Evolutionary conservation across 2,329 filamentous ascomycete species (phyloP), one percentile per base, ranked within the genome.

Genomic region (Aspergillus carbonarius): DNA sequence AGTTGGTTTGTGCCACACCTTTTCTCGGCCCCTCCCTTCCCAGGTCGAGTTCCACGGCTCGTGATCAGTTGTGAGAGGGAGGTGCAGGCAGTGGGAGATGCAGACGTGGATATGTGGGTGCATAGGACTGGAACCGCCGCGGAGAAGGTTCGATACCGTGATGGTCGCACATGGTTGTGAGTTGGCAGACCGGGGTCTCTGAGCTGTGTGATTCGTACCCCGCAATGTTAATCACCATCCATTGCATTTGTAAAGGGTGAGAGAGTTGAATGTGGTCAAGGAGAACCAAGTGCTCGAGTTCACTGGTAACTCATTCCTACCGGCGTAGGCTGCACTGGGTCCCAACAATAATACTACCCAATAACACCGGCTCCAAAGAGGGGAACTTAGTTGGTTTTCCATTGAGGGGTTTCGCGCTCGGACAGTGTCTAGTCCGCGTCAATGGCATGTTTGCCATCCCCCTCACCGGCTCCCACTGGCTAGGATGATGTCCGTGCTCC

Each of bases 391-490:
- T 54, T 32, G 39, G 34, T 34, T 44, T 17, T 54, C 23, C 25
- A 54, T 10, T 54, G 51, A 54, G 51, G 51, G 17, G 37, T 44
- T 54, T 17, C 18, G 37, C 51, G 51, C 51, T 54, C 51, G 39
- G 51, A 44, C 51, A 44, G 40, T 44, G 51, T 30, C 32, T 40
- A 30, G 27, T 32, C 44, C 44, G 44, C 27, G 44, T 48, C 44
- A 48, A 54, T 54, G 51, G 39, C 51, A 54, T 44, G 51, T 54
- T 54, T 54, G 51, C 30, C 51, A 54, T 42, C 25, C 30, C 40
- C 25, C 17, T 51, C 32, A 37, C 51, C 42, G 4, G 10, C 51
- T 23, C 51, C 40, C 40, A 40, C 51, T 32, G 37, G 51, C 51
- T 42, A 44, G 39, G 40, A 30, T 54, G 35, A 13, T 34, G 51